Percentiles rank a stretch among this genome's conserved stretches.
Evolutionary conservation across 345 rosid species (phyloP).

Genomic region (Dipteronia dyeriana): DNA sequence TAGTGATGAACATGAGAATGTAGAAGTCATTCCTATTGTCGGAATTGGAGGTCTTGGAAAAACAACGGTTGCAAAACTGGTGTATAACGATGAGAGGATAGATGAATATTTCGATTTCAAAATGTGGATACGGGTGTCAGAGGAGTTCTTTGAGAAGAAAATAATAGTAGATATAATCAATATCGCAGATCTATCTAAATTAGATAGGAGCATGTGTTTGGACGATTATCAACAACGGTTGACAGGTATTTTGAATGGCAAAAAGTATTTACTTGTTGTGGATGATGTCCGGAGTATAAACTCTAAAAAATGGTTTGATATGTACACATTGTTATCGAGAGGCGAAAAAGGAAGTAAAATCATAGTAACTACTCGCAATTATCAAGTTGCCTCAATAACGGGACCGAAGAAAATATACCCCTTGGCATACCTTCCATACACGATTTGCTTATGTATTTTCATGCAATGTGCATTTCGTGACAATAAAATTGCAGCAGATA

Average conservation of each 20-base stretch:
- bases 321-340: not conserved
- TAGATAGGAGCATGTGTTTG: not conserved
- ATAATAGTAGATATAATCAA: not conserved
- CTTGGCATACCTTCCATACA: not conserved
- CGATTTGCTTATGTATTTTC: not conserved
- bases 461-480: not conserved
- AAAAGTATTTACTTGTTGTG: slow-evolving; percentile 8
- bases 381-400: not conserved
- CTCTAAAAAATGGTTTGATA: not conserved
- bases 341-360: slow-evolving; percentile 1
- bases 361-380: slow-evolving; percentile 18
- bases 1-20: no score
- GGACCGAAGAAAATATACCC: not conserved
- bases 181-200: no score
- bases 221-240: slow-evolving; percentile 3
- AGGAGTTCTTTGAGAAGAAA: not conserved
- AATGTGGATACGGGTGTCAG: slow-evolving; percentile 17
- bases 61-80: slow-evolving; percentile 28
- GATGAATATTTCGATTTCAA: slow-evolving; percentile 16
- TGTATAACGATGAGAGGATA: slow-evolving; percentile 17
- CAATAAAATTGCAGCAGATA: no score
- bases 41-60: slow-evolving; percentile 22
- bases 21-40: slow-evolving; percentile 20
- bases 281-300: slow-evolving; percentile 15
- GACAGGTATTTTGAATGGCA: slow-evolving; percentile 11